Conservation (phyloP, 495 filamentous ascomycete species). For the Aspergillus funiculosus region DNA sequence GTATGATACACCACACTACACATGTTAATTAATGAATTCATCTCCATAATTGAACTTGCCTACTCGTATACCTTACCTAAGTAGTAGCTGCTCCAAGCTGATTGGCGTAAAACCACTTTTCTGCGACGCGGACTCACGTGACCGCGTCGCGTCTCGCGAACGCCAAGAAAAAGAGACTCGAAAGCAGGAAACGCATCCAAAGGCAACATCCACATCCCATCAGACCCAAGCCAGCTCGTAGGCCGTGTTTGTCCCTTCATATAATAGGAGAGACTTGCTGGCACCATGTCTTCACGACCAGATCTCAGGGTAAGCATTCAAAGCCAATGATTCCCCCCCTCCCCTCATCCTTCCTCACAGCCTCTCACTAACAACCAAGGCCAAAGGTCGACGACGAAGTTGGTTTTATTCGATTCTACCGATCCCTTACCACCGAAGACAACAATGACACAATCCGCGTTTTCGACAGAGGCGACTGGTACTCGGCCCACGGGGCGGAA, state of each 20-base stretch:
- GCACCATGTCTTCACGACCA: slow-evolving; percentile 79
- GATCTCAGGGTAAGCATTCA: slow-evolving; percentile 67
- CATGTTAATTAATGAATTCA: background rate
- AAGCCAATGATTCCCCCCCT: background rate
- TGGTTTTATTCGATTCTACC: slow-evolving; percentile 93
- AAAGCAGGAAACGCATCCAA: slow-evolving; percentile 8
- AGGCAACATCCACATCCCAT: background rate
- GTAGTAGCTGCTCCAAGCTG: background rate
- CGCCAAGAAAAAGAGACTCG: slow-evolving; percentile 3
- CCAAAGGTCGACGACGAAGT: slow-evolving; percentile 86
- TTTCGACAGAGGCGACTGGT: slow-evolving; percentile 93
- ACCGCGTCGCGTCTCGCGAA: slow-evolving; percentile 30
- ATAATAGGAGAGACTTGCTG: slow-evolving; percentile 16
- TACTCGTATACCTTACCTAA: too few relatives aligned
- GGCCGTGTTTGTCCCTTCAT: slow-evolving; percentile 9
- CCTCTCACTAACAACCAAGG: background rate
- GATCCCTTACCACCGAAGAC: slow-evolving; percentile 61
- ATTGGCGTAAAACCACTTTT: slow-evolving; percentile 25
- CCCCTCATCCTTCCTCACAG: background rate
- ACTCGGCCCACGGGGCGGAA: slow-evolving; percentile 88
- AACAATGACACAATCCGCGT: slow-evolving; percentile 67
- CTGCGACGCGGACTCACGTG: slow-evolving; percentile 39
- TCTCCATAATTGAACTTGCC: background rate
- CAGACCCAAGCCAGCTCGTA: slow-evolving; percentile 4
- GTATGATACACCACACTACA: slow-evolving; percentile 1